Conservation (phyloP, 495 filamentous ascomycete species). For the Penicillium lividum region DNA sequence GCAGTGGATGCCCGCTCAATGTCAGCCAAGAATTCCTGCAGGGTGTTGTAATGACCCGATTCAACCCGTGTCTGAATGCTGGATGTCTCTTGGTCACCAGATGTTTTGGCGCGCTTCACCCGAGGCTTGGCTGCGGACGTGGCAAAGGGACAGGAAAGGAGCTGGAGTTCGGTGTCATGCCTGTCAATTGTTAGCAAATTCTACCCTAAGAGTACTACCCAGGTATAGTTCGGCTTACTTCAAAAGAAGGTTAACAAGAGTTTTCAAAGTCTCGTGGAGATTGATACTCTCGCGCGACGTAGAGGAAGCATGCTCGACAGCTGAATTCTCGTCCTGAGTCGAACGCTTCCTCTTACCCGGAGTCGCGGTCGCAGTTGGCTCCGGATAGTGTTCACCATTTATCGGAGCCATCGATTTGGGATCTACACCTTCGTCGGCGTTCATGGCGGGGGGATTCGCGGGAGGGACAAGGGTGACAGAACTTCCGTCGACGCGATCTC, state of each 20-base stretch:
- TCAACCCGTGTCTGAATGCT: constrained; percentile 45
- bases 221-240: constrained; percentile 30
- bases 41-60: constrained; percentile 43
- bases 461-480: constrained; percentile 21
- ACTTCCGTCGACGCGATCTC: constrained; percentile 30
- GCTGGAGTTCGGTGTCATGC: constrained; percentile 44
- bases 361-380: constrained; percentile 37
- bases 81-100: constrained; percentile 38
- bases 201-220: background rate
- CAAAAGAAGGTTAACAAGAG: constrained; percentile 40
- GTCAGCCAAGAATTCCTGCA: constrained; percentile 52
- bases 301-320: constrained; percentile 28
- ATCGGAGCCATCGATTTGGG: constrained; percentile 35
- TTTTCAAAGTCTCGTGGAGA: constrained; percentile 44
- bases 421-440: constrained; percentile 44
- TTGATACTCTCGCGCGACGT: constrained; percentile 36
- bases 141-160: constrained; percentile 46
- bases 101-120: constrained; percentile 51
- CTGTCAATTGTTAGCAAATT: constrained; percentile 32
- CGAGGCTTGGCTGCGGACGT: constrained; percentile 44
- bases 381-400: constrained; percentile 42
- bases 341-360: constrained; percentile 51
- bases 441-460: constrained; percentile 41
- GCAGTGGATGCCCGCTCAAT: constrained; percentile 50
- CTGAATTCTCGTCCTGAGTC: constrained; percentile 40